Evolutionary conservation across 2,329 filamentous ascomycete genomes (phyloP).

Genomic region (Talaromyces piceae): DNA sequence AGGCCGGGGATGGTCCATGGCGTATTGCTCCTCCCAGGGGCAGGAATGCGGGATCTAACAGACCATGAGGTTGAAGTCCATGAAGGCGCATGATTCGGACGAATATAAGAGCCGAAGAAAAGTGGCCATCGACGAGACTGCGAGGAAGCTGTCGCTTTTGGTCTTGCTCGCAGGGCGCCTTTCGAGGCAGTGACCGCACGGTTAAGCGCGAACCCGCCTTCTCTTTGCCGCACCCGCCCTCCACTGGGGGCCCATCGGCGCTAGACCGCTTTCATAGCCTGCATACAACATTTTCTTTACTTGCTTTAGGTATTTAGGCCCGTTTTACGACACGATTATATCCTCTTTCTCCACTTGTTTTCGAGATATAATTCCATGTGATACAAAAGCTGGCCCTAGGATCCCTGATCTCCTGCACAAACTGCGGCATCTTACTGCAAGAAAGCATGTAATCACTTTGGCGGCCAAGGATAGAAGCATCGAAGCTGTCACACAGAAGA

Average conservation of each 20-base stretch:
- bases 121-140: constrained; percentile 22
- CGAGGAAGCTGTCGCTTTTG: background rate
- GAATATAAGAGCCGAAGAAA: constrained; percentile 10
- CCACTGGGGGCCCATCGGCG: background rate
- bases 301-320: background rate
- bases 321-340: background rate
- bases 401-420: constrained; percentile 84
- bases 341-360: background rate
- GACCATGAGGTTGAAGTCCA: constrained; percentile 5
- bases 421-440: constrained; percentile 85
- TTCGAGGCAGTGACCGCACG: background rate
- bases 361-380: too few species aligned
- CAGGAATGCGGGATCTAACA: constrained; percentile 13
- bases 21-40: constrained; percentile 17
- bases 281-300: background rate
- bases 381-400: constrained; percentile 85
- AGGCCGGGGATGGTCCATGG: constrained; percentile 36
- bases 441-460: constrained; percentile 70
- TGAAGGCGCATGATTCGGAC: background rate
- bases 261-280: background rate
- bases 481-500: constrained; percentile 59
- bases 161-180: background rate
- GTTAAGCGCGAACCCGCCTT: background rate
- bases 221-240: background rate
- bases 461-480: constrained; percentile 70